Percentiles rank a stretch among this genome's conserved stretches.
These are phyloP conservation scores for Pyricularia pennisetigena DNA, from an alignment of 2,329 filamentous ascomycete genomes.

Conservation along the genomic window DNA sequence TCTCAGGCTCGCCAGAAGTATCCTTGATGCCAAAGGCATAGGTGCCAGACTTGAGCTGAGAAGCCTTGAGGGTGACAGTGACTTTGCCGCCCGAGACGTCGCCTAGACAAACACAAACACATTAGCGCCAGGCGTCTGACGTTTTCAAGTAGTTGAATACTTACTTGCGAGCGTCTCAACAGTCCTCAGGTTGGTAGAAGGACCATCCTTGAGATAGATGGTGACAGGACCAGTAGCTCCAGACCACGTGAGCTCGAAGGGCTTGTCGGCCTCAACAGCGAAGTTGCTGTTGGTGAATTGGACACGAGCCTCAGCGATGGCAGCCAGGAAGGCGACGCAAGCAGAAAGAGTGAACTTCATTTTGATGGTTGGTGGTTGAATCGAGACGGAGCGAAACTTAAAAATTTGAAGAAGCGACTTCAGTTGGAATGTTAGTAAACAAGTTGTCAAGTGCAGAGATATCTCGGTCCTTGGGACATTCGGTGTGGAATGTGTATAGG, in stretches of 20 bases:
- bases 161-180: slow-evolving; percentile 26
- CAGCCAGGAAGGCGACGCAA: slow-evolving; percentile 23
- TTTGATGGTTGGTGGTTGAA: slow-evolving; percentile 16
- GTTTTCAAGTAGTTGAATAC: slow-evolving; percentile 8
- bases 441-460: not conserved
- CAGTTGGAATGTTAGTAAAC: slow-evolving; percentile 3
- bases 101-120: slow-evolving; percentile 16
- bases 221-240: slow-evolving; percentile 29
- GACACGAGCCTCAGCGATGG: slow-evolving; percentile 18
- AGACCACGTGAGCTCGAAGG: slow-evolving; percentile 34
- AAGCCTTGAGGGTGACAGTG: slow-evolving; percentile 25
- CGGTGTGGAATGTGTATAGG: not conserved
- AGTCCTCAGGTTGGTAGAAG: slow-evolving; percentile 21
- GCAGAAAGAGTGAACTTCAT: slow-evolving; percentile 29
- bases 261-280: slow-evolving; percentile 22
- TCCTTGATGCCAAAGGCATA: slow-evolving; percentile 38
- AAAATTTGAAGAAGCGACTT: slow-evolving; percentile 2
- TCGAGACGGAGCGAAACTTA: slow-evolving; percentile 8
- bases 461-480: not conserved
- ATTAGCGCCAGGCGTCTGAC: not conserved
- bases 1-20: slow-evolving; percentile 19
- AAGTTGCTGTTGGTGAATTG: slow-evolving; percentile 20
- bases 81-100: slow-evolving; percentile 22
- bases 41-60: slow-evolving; percentile 23
- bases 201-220: slow-evolving; percentile 29